A percentile compares a stretch with the other conserved stretches of the same genome.
phyloP scores from a whole-genome alignment of 306 rosid species.

The Aeschynomene evenia region DNA sequence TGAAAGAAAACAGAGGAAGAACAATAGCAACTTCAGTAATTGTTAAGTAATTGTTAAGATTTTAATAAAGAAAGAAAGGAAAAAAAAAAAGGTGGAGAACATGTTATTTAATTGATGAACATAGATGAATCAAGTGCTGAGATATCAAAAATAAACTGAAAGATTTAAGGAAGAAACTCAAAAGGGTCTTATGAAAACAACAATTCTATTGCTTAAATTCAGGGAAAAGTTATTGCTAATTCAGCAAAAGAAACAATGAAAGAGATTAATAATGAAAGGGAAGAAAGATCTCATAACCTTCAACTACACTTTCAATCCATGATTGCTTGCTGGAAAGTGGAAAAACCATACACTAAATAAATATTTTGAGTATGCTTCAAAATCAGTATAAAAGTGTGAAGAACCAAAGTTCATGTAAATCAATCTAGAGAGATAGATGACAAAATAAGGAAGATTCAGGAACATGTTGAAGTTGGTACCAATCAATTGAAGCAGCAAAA shows the following conservation, averaged over 20 bases:
- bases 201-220: neutral
- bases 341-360: neutral
- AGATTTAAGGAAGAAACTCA: neutral
- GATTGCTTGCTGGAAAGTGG: neutral
- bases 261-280: neutral
- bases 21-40: conserved; percentile 9
- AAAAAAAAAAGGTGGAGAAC: neutral
- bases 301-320: neutral
- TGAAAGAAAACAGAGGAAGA: conserved; percentile 20
- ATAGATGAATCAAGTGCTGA: conserved; percentile 16
- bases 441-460: conserved; percentile 21
- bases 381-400: neutral
- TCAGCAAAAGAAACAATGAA: neutral
- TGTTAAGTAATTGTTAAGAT: neutral
- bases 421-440: neutral
- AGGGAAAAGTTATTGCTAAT: neutral
- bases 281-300: neutral
- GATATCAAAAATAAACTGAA: neutral
- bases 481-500: conserved; percentile 15
- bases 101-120: neutral
- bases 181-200: neutral
- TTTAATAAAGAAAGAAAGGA: neutral
- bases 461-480: neutral
- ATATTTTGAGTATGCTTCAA: neutral
- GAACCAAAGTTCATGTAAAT: neutral